Percentiles rank a stretch among this genome's conserved stretches.
phyloP scores from a whole-genome alignment of 768 basidiomycete species.

The Suillus subluteus region DNA sequence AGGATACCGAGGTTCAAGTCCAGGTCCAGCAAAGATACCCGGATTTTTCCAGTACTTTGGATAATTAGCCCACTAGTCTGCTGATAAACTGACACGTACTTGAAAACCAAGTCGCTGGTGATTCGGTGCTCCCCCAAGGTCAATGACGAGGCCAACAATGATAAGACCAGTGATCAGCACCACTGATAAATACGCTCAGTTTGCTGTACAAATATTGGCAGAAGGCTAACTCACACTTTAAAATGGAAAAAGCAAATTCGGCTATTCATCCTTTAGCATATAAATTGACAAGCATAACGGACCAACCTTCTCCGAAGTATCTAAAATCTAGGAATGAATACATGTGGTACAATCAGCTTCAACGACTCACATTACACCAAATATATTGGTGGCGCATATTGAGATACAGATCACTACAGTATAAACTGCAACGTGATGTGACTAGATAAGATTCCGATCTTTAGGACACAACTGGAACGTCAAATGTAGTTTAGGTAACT shows the following conservation, averaged over 20 bases:
- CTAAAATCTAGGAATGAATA: constrained; percentile 27
- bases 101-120: constrained; percentile 67
- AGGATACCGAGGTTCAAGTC: constrained; percentile 10
- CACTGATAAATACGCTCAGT: constrained; percentile 38
- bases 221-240: constrained; percentile 50
- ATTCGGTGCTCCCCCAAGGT: constrained; percentile 65
- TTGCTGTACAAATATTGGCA: neutral
- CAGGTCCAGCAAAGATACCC: constrained; percentile 43
- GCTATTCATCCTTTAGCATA: constrained; percentile 36
- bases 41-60: constrained; percentile 51
- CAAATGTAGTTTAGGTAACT: constrained; percentile 17
- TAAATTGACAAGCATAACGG: neutral
- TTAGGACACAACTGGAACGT: constrained; percentile 3
- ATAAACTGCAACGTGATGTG: constrained; percentile 55
- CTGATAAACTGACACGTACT: constrained; percentile 33
- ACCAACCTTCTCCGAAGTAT: constrained; percentile 67
- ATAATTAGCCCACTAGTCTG: neutral
- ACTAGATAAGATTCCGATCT: constrained; percentile 31
- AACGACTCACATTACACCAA: constrained; percentile 58
- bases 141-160: constrained; percentile 66
- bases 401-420: constrained; percentile 58
- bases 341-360: neutral
- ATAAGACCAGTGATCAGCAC: constrained; percentile 62
- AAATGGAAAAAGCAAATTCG: constrained; percentile 67
- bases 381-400: constrained; percentile 64